Conservation (phyloP, 2,329 filamentous ascomycete genomes). For the Dactylellina sp. region DNA sequence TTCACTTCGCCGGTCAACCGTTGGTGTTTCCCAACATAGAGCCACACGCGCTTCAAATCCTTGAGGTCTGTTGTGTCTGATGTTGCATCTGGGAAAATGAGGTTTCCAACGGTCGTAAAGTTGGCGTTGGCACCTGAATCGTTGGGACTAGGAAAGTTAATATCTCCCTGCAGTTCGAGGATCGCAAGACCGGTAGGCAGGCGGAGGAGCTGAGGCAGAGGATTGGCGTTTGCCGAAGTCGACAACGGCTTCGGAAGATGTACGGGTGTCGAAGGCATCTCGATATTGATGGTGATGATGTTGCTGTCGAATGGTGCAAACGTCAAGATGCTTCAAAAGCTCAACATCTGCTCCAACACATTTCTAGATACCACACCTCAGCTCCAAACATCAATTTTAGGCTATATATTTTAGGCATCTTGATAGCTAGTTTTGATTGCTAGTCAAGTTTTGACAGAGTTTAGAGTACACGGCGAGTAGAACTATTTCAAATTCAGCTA, state of each 20-base stretch:
- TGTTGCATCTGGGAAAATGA: constrained; percentile 77
- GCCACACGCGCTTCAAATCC: constrained; percentile 81
- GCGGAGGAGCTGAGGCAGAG: constrained; percentile 83
- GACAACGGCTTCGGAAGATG: constrained; percentile 30
- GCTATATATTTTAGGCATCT: no score
- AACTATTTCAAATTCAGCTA: no score
- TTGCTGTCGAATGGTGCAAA: neutral
- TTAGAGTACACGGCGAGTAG: no score
- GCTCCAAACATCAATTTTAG: constrained; percentile 7
- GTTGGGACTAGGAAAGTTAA: constrained; percentile 75
- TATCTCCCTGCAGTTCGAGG: constrained; percentile 89
- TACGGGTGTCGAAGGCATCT: constrained; percentile 42
- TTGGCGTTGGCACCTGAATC: constrained; percentile 52
- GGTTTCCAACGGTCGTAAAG: constrained; percentile 74
- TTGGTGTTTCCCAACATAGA: constrained; percentile 91
- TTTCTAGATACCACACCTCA: constrained; percentile 38
- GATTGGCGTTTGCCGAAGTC: constrained; percentile 64
- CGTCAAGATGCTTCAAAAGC: no score
- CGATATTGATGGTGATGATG: neutral
- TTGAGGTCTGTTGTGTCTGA: constrained; percentile 60
- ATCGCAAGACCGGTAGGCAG: constrained; percentile 90
- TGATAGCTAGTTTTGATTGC: no score
- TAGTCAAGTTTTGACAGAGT: no score
- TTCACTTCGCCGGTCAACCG: constrained; percentile 89
- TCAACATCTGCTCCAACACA: constrained; percentile 1